Conservation (phyloP, 129 eudicot species). For the Rutidosis leptorrhynchoides region DNA sequence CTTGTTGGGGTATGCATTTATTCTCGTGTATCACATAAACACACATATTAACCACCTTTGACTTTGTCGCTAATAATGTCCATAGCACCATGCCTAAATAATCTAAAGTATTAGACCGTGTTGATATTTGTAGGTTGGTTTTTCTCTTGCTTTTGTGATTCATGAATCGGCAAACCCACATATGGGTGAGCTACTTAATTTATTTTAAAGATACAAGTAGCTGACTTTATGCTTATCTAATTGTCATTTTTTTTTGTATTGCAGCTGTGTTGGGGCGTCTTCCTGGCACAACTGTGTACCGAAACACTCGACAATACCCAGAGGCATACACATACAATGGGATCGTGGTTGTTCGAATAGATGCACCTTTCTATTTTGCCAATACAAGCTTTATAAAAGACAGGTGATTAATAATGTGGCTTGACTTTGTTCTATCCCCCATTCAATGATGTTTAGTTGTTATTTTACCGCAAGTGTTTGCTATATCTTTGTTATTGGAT, state of each 20-base stretch:
- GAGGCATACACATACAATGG: slow-evolving; percentile 92
- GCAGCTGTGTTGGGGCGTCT: slow-evolving; percentile 99
- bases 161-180: slow-evolving; percentile 99
- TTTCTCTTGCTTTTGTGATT: slow-evolving; percentile 97
- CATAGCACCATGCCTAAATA: too few relatives aligned
- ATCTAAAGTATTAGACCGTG: slow-evolving; percentile 7
- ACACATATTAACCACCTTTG: neutral
- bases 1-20: slow-evolving; percentile 79
- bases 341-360: slow-evolving; percentile 90
- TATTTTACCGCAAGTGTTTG: neutral
- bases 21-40: slow-evolving; percentile 2
- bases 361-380: slow-evolving; percentile 98
- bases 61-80: too few relatives aligned
- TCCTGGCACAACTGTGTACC: slow-evolving; percentile 95
- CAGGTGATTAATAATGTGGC: slow-evolving; percentile 49
- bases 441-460: slow-evolving; percentile 7
- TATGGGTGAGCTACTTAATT: slow-evolving; percentile 59
- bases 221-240: slow-evolving; percentile 3
- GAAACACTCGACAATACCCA: slow-evolving; percentile 90
- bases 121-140: slow-evolving; percentile 59
- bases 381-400: slow-evolving; percentile 94
- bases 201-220: slow-evolving; percentile 3
- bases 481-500: neutral
- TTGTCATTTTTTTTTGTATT: neutral
- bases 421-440: neutral